These are phyloP conservation scores for Calamus simplicifolius DNA, from an alignment of 176 grass and related monocot species.

Conservation along the genomic window DNA sequence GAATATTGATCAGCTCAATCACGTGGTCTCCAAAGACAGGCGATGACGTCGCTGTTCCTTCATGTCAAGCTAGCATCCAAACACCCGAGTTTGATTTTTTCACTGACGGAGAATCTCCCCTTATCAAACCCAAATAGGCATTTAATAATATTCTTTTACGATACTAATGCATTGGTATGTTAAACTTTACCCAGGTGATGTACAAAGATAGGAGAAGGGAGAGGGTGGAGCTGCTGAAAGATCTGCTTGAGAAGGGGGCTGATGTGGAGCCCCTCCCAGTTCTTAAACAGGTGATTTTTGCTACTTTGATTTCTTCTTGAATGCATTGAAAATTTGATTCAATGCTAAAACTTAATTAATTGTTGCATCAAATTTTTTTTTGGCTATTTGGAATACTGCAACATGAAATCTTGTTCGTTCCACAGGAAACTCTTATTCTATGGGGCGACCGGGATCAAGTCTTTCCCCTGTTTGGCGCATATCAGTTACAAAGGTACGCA, in stretches of 20 bases:
- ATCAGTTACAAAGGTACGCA: slow-evolving; percentile 61
- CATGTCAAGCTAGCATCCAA: too few species aligned
- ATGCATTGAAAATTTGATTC: background rate
- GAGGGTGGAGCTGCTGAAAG: slow-evolving; percentile 61
- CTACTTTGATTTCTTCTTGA: background rate
- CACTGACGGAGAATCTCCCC: too few species aligned
- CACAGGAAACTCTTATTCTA: slow-evolving; percentile 54
- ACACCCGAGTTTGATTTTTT: too few species aligned
- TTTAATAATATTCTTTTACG: too few species aligned
- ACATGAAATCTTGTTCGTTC: slow-evolving; percentile 3
- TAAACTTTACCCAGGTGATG: slow-evolving; percentile 33
- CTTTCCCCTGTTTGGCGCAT: slow-evolving; percentile 52
- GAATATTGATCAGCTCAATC: too few species aligned
- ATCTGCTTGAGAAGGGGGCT: slow-evolving; percentile 46
- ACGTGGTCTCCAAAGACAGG: too few species aligned
- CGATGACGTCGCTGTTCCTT: too few species aligned
- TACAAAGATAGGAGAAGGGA: slow-evolving; percentile 66
- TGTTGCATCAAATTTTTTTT: background rate
- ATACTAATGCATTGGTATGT: too few species aligned
- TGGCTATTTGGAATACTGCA: background rate
- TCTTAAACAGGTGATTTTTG: slow-evolving; percentile 48
- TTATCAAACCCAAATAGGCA: too few species aligned
- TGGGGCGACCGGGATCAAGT: slow-evolving; percentile 86
- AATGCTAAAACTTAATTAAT: too few species aligned
- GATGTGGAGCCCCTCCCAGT: slow-evolving; percentile 51